Base-by-base conservation (phyloP, 768 basidiomycete genomes). In the Amyloporia xantha region DNA sequence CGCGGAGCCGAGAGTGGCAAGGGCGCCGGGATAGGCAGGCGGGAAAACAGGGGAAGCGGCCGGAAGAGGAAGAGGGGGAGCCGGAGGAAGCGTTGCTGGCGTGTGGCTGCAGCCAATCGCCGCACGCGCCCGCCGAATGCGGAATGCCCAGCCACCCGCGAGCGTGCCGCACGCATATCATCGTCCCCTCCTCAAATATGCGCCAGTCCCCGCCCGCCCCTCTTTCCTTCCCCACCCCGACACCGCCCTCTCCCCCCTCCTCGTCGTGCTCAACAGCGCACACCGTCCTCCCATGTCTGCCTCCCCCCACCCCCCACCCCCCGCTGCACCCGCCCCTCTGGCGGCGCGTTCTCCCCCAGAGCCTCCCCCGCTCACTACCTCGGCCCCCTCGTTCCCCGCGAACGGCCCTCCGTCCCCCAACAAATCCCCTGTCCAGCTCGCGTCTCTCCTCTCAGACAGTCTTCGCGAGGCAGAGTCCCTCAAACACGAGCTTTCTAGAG, bases 381-480 rank as follows among this genome's bases (percentile, higher is more conserved):
- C 47, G 39, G 27, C 13, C 39, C 2, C 38, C 47, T 26, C 23
- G 20, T 36, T 28, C 40, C 35, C 56, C 44, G 35, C 43, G 25
- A 46, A 43, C 47, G 28, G 45, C 39, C 48, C 52, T 15, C 9
- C 59, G 23, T 33, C 57, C 9, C 38, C 53, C 24, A 23, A 51
- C 4, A 62, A 65, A 23, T 71, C 73, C 15, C 70, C 78, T 55
- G 66, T 79, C 1, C 73, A 77, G 50, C 78, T 85, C 58, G 81
- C 82, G 12, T 55, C 68, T 5, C 72, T 84, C 41, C 78, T 86
- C 59, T 59, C 75, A 4, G 67, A 73, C 30, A 70, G 76, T 40
- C 78, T 77, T 57, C 68, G 67, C 54, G 81, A 84, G 39, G 60
- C 66, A 28, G 82, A 84, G 10, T 11, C 45, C 19, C 72, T 84